Percentiles rank a stretch among this genome's conserved stretches.
These are phyloP conservation scores for Aristolochia contorta DNA, from an alignment of 164 flowering plant species.

Conservation along the genomic window DNA sequence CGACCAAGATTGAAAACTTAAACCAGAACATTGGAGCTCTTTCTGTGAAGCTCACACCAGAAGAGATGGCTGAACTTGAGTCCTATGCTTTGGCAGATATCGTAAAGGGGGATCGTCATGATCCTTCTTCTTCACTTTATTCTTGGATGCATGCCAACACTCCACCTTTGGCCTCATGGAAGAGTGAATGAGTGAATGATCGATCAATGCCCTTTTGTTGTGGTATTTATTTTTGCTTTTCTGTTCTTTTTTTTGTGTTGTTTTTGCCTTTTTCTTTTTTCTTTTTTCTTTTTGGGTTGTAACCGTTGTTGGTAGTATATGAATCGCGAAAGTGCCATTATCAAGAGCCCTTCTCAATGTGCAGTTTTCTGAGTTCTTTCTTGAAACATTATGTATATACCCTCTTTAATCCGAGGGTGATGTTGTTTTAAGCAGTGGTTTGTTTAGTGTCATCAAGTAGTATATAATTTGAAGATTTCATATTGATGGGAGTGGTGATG, in stretches of 20 bases:
- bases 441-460: too few species aligned
- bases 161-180: constrained; percentile 20
- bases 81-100: constrained; percentile 21
- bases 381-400: too few species aligned
- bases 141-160: constrained; percentile 15
- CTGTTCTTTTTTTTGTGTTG: background rate
- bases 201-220: background rate
- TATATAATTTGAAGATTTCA: too few species aligned
- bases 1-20: constrained; percentile 37
- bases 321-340: too few species aligned
- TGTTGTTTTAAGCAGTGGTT: too few species aligned
- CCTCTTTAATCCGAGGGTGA: too few species aligned
- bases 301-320: too few species aligned
- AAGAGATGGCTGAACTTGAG: constrained; percentile 33
- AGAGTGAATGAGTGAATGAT: constrained; percentile 8
- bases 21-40: constrained; percentile 33
- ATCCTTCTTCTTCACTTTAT: background rate
- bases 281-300: too few species aligned
- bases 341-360: too few species aligned
- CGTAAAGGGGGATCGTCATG: constrained; percentile 24
- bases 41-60: constrained; percentile 22
- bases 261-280: background rate
- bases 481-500: too few species aligned
- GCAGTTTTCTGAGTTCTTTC: too few species aligned
- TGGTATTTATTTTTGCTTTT: background rate